These are phyloP conservation scores for Myrica gale DNA, from an alignment of 306 rosid species.

Conservation along the genomic window DNA sequence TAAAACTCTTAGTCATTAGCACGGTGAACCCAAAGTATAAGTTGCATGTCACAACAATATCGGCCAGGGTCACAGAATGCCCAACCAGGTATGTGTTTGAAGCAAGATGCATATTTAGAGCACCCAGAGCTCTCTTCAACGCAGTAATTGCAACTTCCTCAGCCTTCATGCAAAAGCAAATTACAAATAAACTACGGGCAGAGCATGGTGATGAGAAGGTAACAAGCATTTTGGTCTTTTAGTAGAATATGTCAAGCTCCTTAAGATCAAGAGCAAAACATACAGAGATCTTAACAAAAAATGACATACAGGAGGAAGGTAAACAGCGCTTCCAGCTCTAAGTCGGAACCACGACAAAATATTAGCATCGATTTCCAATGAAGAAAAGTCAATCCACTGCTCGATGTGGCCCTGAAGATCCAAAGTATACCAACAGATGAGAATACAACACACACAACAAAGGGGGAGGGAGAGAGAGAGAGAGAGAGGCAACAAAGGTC, in stretches of 20 bases:
- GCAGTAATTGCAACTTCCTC: slow-evolving; percentile 68
- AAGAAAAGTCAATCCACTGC: slow-evolving; percentile 82
- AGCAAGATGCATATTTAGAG: slow-evolving; percentile 72
- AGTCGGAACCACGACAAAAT: slow-evolving; percentile 31
- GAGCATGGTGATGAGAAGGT: background rate
- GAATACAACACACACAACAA: background rate
- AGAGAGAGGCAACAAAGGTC: background rate
- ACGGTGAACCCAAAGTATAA: slow-evolving; percentile 39
- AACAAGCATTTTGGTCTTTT: background rate
- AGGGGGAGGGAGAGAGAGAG: background rate
- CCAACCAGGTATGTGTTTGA: slow-evolving; percentile 78
- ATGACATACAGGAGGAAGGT: slow-evolving; percentile 63
- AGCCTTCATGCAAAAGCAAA: slow-evolving; percentile 42
- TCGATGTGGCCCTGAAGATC: slow-evolving; percentile 68
- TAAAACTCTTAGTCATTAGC: slow-evolving; percentile 57
- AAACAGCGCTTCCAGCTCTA: slow-evolving; percentile 40
- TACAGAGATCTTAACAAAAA: background rate
- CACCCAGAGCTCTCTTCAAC: slow-evolving; percentile 61
- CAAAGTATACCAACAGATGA: background rate
- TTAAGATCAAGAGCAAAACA: background rate
- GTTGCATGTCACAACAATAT: slow-evolving; percentile 52
- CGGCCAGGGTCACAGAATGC: slow-evolving; percentile 75
- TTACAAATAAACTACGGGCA: background rate
- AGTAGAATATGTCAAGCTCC: too few species aligned
- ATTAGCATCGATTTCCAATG: slow-evolving; percentile 63